A percentile compares a stretch with the other conserved stretches of the same genome.
Evolutionary conservation across 345 rosid genomes (phyloP).

Genomic region (Gossypium arboreum): DNA sequence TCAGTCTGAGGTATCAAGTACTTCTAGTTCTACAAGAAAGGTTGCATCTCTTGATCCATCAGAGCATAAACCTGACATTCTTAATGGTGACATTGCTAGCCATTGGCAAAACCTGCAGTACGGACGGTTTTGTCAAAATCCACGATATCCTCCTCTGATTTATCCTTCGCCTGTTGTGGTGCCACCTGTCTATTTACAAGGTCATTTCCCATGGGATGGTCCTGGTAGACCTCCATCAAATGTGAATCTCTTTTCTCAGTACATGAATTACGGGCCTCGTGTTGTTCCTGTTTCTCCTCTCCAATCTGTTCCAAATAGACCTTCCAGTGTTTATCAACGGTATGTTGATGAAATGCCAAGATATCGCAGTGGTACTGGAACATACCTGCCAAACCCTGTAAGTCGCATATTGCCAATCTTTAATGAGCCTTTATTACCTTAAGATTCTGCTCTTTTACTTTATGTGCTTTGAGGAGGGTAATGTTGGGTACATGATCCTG

Average conservation of each 20-base stretch:
- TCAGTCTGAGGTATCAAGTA: slow-evolving; percentile 47
- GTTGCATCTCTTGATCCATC: slow-evolving; percentile 43
- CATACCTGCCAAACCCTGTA: slow-evolving; percentile 97
- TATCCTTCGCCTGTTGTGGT: slow-evolving; percentile 60
- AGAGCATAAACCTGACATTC: slow-evolving; percentile 69
- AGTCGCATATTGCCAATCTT: slow-evolving; percentile 25
- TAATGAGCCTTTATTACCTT: neutral
- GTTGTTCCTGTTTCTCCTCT: slow-evolving; percentile 63
- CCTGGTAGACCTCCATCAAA: slow-evolving; percentile 72
- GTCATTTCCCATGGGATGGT: slow-evolving; percentile 76
- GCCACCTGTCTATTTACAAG: slow-evolving; percentile 72
- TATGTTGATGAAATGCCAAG: slow-evolving; percentile 77
- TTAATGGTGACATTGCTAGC: slow-evolving; percentile 75
- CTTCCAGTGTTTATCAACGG: slow-evolving; percentile 59
- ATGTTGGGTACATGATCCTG: neutral
- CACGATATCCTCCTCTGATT: slow-evolving; percentile 35
- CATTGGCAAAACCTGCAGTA: slow-evolving; percentile 92
- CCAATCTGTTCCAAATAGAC: slow-evolving; percentile 62
- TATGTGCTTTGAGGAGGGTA: neutral
- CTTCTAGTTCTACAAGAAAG: slow-evolving; percentile 39
- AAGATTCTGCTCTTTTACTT: neutral
- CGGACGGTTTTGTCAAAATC: slow-evolving; percentile 77
- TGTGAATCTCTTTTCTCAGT: slow-evolving; percentile 49
- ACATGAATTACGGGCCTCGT: slow-evolving; percentile 56
- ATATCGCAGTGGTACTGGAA: slow-evolving; percentile 95